Evolutionary conservation across 139 green algal genomes (phyloP), one percentile per base, ranked within the genome.

Genomic region (Monoraphidium neglectum): DNA sequence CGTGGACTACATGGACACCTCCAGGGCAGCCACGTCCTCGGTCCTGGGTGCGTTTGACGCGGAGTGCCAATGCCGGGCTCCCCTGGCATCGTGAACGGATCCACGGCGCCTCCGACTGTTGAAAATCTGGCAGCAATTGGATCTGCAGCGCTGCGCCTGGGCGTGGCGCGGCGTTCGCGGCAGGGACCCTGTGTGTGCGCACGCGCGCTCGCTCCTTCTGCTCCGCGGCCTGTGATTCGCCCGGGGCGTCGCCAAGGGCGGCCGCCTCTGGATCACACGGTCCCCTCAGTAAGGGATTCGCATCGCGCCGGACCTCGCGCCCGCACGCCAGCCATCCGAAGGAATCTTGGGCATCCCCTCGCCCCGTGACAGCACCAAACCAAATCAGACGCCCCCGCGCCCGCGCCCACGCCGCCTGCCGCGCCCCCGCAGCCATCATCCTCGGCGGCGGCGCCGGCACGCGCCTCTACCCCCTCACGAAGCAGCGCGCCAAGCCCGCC

Each of bases 391-490:
- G 13, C 24, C 33, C 24, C 62, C 43, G 16, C 35, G 26, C 62
- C 12, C 75, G 6, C 75, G 33, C 26, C 59, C 71, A 24, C 70
- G 28, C 49, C 47, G 40, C 28, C 49, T 0, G 15, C 54, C 59
- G 37, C 12, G 8, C 47, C 35, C 36, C 16, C 49, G 61, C 79
- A 92, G 94, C 94, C 47, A 91, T 98, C 80, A 97, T 98, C 69
- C 82, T 98, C 51, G 94, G 94, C 61, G 94, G 94, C 28, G 94
- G 94, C 23, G 94, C 94, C 15, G 94, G 94, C 53, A 91, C 91
- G 21, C 91, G 94, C 66, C 86, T 98, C 36, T 98, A 96, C 84
- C 94, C 94, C 3, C 86, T 98, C 23, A 98, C 94, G 59, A 97
- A 98, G 87, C 83, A 83, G 37, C 83, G 94, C 4, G 94, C 94